A percentile compares a stretch with the other conserved stretches of the same genome.
These are phyloP conservation scores for Candida frijolesensis DNA, from an alignment of 1,139 yeast genomes.

Conservation along the genomic window DNA sequence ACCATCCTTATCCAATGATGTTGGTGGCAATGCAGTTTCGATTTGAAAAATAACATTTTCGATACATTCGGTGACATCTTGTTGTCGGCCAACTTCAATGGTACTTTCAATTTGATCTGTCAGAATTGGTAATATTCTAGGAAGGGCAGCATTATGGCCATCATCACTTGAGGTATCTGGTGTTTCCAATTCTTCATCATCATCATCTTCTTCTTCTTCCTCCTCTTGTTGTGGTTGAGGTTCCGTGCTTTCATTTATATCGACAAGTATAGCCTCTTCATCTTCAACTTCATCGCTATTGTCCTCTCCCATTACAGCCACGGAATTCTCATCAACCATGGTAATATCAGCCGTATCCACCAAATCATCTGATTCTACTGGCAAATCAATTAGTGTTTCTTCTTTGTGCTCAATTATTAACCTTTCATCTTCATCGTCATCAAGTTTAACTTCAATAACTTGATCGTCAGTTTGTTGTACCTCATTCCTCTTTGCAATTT, in stretches of 20 bases:
- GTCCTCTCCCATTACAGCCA: constrained; percentile 12
- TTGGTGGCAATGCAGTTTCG: constrained; percentile 85
- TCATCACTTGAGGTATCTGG: constrained; percentile 8
- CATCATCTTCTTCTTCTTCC: not conserved
- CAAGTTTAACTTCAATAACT: constrained; percentile 12
- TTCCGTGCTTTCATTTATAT: not conserved
- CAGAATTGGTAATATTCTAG: constrained; percentile 45
- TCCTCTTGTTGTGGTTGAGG: constrained; percentile 1
- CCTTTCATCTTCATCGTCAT: constrained; percentile 12
- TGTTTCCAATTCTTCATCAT: constrained; percentile 8
- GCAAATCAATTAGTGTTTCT: not conserved
- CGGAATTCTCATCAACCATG: constrained; percentile 14
- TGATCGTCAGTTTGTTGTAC: constrained; percentile 13
- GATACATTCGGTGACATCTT: constrained; percentile 96
- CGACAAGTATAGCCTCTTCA: constrained; percentile 3
- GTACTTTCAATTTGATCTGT: constrained; percentile 71
- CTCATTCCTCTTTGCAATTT: constrained; percentile 6
- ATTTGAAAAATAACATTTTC: constrained; percentile 92
- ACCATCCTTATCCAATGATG: constrained; percentile 63
- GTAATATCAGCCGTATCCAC: constrained; percentile 10
- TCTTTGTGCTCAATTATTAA: constrained; percentile 1
- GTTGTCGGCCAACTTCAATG: constrained; percentile 85
- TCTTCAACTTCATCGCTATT: constrained; percentile 1
- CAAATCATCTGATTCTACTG: not conserved
- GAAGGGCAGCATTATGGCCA: constrained; percentile 8